Evolutionary conservation across 106 monocot species (phyloP).

Genomic region (Narthecium ossifragum): DNA sequence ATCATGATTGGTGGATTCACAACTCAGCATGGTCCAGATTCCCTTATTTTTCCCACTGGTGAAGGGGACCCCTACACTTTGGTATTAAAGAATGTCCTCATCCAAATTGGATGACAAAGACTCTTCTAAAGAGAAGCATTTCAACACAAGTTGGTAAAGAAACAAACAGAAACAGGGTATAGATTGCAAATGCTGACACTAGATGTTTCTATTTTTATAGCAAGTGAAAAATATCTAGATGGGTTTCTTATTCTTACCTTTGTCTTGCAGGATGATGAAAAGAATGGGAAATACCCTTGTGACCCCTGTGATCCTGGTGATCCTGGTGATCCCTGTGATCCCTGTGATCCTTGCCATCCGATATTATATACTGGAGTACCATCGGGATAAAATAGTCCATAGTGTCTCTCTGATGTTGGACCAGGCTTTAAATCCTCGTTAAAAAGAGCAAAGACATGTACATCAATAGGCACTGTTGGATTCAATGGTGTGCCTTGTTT

Average conservation of each 20-base stretch:
- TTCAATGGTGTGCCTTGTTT: constrained; percentile 56
- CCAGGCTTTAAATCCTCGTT: constrained; percentile 61
- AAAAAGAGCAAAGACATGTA: constrained; percentile 58
- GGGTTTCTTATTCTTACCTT: constrained; percentile 1
- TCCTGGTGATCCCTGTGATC: neutral
- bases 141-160: neutral
- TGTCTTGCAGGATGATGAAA: constrained; percentile 10
- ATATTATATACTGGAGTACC: constrained; percentile 44
- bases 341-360: constrained; percentile 13
- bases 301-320: neutral
- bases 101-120: neutral
- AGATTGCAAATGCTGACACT: neutral
- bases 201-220: neutral
- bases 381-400: constrained; percentile 56
- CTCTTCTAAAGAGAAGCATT: neutral
- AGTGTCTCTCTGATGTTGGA: constrained; percentile 64
- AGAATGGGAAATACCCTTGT: neutral
- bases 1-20: neutral
- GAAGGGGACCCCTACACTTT: no score
- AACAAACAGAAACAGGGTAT: neutral
- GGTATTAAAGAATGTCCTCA: no score
- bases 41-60: no score
- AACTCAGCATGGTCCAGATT: no score
- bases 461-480: constrained; percentile 43
- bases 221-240: neutral